phyloP scores from a whole-genome alignment of 108 stramenopile species.

The Conticribra guillardii region DNA sequence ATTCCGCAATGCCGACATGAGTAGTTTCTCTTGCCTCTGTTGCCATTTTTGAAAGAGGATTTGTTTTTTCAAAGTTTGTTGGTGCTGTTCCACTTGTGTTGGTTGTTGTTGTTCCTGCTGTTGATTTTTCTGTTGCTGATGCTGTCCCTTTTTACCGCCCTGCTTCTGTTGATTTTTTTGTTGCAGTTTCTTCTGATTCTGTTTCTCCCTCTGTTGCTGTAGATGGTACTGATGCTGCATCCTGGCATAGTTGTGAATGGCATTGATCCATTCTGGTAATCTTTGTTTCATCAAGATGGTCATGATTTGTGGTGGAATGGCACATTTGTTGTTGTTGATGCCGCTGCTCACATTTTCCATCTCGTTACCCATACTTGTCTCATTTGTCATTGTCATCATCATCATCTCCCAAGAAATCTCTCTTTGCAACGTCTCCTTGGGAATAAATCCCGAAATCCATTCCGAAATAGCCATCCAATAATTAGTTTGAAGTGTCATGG shows the following conservation, averaged over 20 bases:
- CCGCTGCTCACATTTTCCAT: too few relatives aligned
- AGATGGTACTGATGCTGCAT: slow-evolving; percentile 4
- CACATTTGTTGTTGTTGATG: slow-evolving; percentile 18
- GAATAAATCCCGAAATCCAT: slow-evolving; percentile 55
- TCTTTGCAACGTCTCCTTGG: slow-evolving; percentile 40
- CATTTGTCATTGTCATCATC: background rate
- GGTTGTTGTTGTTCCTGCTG: slow-evolving; percentile 9
- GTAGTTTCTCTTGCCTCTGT: slow-evolving; percentile 15
- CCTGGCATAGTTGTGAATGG: slow-evolving; percentile 12
- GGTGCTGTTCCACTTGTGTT: slow-evolving; percentile 5
- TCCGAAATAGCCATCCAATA: slow-evolving; percentile 45
- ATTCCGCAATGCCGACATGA: slow-evolving; percentile 28
- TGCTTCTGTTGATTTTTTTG: slow-evolving; percentile 18
- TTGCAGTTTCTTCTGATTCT: background rate
- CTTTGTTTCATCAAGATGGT: slow-evolving; percentile 57
- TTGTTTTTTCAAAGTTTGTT: slow-evolving; percentile 3
- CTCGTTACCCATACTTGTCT: too few relatives aligned
- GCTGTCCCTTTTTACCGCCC: slow-evolving; percentile 5
- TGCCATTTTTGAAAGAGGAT: slow-evolving; percentile 11
- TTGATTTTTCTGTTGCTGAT: slow-evolving; percentile 15
- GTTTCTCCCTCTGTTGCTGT: slow-evolving; percentile 4
- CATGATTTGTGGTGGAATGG: slow-evolving; percentile 46
- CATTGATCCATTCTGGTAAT: slow-evolving; percentile 53
- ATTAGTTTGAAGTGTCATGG: slow-evolving; percentile 28
- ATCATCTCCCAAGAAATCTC: slow-evolving; percentile 7